Base-by-base conservation (phyloP, 306 rosid species). In the Castanopsis chinensis region DNA sequence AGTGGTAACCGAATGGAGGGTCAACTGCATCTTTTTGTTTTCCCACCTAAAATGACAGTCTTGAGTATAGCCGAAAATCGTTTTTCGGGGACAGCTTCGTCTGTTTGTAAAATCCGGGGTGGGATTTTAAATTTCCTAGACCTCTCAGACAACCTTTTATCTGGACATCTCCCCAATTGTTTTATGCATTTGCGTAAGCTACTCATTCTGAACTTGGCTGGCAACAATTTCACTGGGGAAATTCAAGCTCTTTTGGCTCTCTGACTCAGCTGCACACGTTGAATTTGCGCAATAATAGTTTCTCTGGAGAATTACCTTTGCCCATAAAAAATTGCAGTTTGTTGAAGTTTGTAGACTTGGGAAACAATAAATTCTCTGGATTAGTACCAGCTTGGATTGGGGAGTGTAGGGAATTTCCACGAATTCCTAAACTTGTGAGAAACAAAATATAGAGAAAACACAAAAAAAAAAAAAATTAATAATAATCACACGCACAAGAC, bases 251-350 rank as follows among this genome's bases (percentile, higher is more conserved):
- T 15, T 2, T 73, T 6, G 18, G 0, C 51, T 7, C 49, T 43
- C 0, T 43, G 51, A 1, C 12, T 1, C 3, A 10, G 49, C 13
- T 43, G 0, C 3, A 10, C 12, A 0, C 78, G 0, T 21, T 82
- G 20, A 53, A 51, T 2, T 80, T 82, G 1, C 17, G 67, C 1
- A 41, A 52, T 0, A 82, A 79, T 72, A 73, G 56, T 2, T 72
- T 80, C n/a, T 57, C 41, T 0, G 84, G 84, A 37, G 82, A 76
- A 83, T 4, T 82, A 41, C 80, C 86, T 52, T 71, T 9, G 3
- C 45, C 79, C 21, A 45, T 82, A 17, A 54, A 35, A 15, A 76
- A 76, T 20, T 82, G 86, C 63, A 73, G 30, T 7, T 18, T 21
- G 1, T 33, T 86, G 9, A 23, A 3, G 5, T 67, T 82, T 43